Conservation (phyloP, 805 yeast genomes). For the Saccharomyces kudriavzevii region DNA sequence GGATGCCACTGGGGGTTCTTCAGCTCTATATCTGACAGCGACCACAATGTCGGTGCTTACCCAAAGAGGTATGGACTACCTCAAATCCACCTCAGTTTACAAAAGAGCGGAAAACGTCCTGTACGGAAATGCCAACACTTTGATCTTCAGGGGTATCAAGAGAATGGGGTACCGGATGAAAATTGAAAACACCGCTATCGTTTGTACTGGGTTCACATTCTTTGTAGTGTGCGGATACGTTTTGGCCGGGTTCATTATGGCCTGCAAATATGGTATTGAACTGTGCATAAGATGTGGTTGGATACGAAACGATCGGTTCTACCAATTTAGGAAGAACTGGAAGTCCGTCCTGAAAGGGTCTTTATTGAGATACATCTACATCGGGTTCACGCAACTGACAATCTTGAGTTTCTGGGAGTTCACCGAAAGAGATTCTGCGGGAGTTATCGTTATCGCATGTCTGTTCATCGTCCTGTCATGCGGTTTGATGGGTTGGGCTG, state of each 20-base stretch:
- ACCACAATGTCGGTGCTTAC: conserved; percentile 62
- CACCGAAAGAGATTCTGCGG: conserved; percentile 72
- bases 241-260: conserved; percentile 52
- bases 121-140: conserved; percentile 48
- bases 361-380: conserved; percentile 64
- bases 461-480: conserved; percentile 56
- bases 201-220: conserved; percentile 78
- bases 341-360: conserved; percentile 63
- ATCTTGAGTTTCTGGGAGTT: conserved; percentile 85
- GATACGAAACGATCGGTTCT: conserved; percentile 40
- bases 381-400: conserved; percentile 76
- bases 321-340: conserved; percentile 49
- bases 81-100: conserved; percentile 17
- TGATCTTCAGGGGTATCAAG: conserved; percentile 78
- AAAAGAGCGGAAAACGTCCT: conserved; percentile 36
- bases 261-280: conserved; percentile 45
- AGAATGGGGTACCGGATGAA: conserved; percentile 69
- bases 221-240: conserved; percentile 73
- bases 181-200: conserved; percentile 78
- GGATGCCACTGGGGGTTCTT: conserved; percentile 84
- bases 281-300: conserved; percentile 41
- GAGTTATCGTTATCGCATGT: conserved; percentile 74
- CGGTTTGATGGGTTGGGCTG: conserved; percentile 55
- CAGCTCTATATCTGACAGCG: conserved; percentile 58
- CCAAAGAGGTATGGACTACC: conserved; percentile 39